Evolutionary conservation across 768 basidiomycete species (phyloP).

Genomic region (Mycena rosella): DNA sequence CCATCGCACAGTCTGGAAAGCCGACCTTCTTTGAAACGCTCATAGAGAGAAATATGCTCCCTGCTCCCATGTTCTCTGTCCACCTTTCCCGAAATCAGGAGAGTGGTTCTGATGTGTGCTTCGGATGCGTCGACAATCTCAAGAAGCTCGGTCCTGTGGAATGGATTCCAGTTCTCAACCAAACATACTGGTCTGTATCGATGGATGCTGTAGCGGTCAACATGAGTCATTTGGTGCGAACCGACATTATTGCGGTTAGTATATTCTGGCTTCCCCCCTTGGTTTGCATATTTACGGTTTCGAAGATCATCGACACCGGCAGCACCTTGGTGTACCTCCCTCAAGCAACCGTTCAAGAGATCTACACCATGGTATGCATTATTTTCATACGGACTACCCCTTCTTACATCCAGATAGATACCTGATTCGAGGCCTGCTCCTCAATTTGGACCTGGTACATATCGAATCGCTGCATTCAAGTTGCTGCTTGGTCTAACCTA

Average conservation of each 20-base stretch:
- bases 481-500: not conserved
- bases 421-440: slow-evolving; percentile 58
- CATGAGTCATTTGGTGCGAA: slow-evolving; percentile 33
- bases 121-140: slow-evolving; percentile 50
- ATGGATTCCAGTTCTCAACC: slow-evolving; percentile 54
- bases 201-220: slow-evolving; percentile 60
- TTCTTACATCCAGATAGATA: slow-evolving; percentile 53
- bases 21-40: slow-evolving; percentile 78
- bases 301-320: slow-evolving; percentile 76
- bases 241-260: slow-evolving; percentile 52
- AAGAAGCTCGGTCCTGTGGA: slow-evolving; percentile 46
- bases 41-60: slow-evolving; percentile 55
- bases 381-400: not conserved
- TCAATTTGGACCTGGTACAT: slow-evolving; percentile 58
- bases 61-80: slow-evolving; percentile 68
- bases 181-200: slow-evolving; percentile 74
- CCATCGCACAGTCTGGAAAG: slow-evolving; percentile 59
- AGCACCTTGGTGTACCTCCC: slow-evolving; percentile 76
- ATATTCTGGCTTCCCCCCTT: not conserved
- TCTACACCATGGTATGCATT: slow-evolving; percentile 60
- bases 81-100: slow-evolving; percentile 59
- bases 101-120: slow-evolving; percentile 65
- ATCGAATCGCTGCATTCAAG: not conserved
- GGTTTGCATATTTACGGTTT: not conserved
- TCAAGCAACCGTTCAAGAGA: slow-evolving; percentile 50